Conservation (phyloP, 2,329 filamentous ascomycete species). For the Septoria linicola region DNA sequence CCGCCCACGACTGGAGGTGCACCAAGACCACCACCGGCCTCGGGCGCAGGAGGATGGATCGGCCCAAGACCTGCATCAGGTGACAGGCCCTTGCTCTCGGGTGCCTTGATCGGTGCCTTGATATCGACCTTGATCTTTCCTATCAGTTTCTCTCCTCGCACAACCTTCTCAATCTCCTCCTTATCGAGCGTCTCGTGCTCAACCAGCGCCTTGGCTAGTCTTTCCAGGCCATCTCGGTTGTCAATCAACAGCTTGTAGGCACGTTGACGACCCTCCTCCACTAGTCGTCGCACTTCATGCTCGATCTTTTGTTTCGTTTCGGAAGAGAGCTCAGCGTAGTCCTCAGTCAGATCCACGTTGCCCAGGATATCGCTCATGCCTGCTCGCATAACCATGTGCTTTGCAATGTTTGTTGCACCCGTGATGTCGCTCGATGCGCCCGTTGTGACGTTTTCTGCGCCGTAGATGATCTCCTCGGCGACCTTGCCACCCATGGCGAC, state of each 20-base stretch:
- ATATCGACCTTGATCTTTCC: conserved; percentile 62
- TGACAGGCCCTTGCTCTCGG: conserved; percentile 43
- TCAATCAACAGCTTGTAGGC: conserved; percentile 69
- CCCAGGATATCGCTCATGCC: conserved; percentile 88
- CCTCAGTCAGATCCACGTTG: conserved; percentile 80
- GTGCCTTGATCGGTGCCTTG: conserved; percentile 65
- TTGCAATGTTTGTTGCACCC: conserved; percentile 76
- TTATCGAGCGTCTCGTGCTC: conserved; percentile 91
- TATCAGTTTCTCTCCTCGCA: conserved; percentile 78
- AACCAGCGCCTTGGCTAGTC: conserved; percentile 82
- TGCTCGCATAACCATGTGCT: conserved; percentile 81
- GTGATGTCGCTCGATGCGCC: conserved; percentile 83
- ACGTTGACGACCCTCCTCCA: conserved; percentile 77
- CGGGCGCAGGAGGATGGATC: conserved; percentile 9
- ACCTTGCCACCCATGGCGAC: conserved; percentile 82
- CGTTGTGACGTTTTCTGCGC: conserved; percentile 84
- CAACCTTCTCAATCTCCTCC: conserved; percentile 85
- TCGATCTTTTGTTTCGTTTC: conserved; percentile 87
- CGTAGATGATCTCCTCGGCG: conserved; percentile 88
- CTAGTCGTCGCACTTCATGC: conserved; percentile 76
- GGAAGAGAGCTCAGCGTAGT: conserved; percentile 78
- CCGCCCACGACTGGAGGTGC: conserved; percentile 10
- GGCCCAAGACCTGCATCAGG: conserved; percentile 10
- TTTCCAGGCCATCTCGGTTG: conserved; percentile 80
- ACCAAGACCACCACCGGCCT: conserved; percentile 3